Conservation (phyloP, 805 yeast genomes). For the Candida yuanshanica region DNA sequence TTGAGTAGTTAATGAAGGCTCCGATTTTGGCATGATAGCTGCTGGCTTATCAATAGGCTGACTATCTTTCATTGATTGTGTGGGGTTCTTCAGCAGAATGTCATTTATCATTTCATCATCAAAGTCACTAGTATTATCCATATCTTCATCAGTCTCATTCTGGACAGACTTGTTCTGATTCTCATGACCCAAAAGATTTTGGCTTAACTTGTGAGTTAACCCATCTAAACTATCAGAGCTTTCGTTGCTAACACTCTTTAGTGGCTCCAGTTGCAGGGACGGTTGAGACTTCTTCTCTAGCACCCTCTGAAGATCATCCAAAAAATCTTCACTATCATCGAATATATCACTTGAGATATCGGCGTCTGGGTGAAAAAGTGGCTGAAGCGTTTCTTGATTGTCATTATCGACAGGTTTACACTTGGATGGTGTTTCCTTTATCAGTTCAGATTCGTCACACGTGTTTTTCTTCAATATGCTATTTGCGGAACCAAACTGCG, state of each 20-base stretch:
- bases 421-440: constrained; percentile 14
- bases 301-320: constrained; percentile 13
- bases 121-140: constrained; percentile 6
- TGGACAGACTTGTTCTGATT: neutral
- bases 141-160: neutral
- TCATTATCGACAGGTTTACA: neutral
- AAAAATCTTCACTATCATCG: constrained; percentile 23
- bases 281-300: constrained; percentile 5
- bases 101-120: constrained; percentile 18
- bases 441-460: neutral
- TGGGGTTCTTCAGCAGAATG: constrained; percentile 11
- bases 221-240: constrained; percentile 1
- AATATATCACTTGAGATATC: constrained; percentile 19
- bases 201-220: constrained; percentile 3
- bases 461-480: constrained; percentile 7
- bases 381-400: neutral
- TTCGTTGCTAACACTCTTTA: neutral
- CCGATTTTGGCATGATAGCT: no score
- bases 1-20: constrained; percentile 13
- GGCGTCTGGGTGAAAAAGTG: neutral
- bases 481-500: constrained; percentile 5
- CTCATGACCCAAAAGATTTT: constrained; percentile 12
- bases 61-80: constrained; percentile 1
- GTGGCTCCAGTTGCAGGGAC: no score
- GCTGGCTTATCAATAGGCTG: neutral